Base-by-base conservation (phyloP, 208 protist species). In the Trypanosoma vivax region DNA sequence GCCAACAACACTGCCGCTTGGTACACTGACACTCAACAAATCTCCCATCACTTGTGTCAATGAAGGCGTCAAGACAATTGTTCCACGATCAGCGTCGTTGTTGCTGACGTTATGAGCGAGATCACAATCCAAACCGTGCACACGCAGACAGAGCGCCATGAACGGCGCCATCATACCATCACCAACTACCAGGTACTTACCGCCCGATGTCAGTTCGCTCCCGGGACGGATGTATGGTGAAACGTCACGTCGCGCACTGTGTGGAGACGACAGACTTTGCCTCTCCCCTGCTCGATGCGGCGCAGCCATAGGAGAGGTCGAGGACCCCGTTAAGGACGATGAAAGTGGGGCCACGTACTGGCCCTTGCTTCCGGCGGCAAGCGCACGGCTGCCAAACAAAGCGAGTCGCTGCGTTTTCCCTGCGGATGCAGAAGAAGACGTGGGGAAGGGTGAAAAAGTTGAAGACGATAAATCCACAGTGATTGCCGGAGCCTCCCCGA, bases 1-100 rank as follows among this genome's bases (percentile, higher is more conserved):
- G 19, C 83, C 86, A 18, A 96, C 79, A 9, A 96, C 87, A 51
- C 83, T 92, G 25, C 90, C 90, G 24, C 73, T 87, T 6, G 90
- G 90, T 38, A 95, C 90, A 14, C 82, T 86, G 25, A 96, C 83
- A 66, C 85, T 90, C 41, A 96, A 68, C 27, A 93, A 84, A 42
- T 96, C 90, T 18, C 86, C 87, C 77, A 96, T 84, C 10, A 92
- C 63, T 65, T 96, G 81, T 45, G 90, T 96, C 21, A 94, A 68
- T n/a, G 80, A 92, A 25, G 90, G 90, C 28, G 90, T 88, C 33
- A 96, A 73, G 19, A 92, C 78, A 50, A 96, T 79, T 7, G 87
- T 88, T 39, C 86, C 86, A 29, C 83, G 76, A 64, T 96, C 90
- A 9, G 80, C 28, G 49, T 94, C 79, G 41, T 75, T 85, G 38